phyloP scores from a whole-genome alignment of 352 stramenopile genomes.

The Pythium folliculosum region DNA sequence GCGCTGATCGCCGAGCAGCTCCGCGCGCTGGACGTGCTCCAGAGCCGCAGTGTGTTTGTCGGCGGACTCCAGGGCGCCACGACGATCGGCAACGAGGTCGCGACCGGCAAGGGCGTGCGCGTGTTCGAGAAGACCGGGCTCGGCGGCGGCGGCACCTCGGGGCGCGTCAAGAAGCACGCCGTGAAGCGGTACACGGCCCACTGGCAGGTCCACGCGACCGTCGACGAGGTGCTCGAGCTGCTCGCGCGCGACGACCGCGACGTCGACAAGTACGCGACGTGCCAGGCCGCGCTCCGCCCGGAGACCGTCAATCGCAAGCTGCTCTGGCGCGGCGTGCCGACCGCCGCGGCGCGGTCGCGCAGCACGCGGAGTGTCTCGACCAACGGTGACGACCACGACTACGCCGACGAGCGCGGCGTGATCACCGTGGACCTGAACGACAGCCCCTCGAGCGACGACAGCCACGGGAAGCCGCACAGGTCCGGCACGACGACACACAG shows the following conservation, averaged over 20 bases:
- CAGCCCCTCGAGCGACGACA: not conserved
- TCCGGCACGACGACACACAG: not conserved
- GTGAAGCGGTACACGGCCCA: slow-evolving; percentile 22
- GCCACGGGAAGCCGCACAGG: not conserved
- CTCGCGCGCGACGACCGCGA: slow-evolving; percentile 21
- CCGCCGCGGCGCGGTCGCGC: not conserved
- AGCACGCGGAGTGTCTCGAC: slow-evolving; percentile 5
- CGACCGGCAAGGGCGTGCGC: slow-evolving; percentile 16
- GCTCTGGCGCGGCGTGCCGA: slow-evolving; percentile 16
- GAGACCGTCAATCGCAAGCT: slow-evolving; percentile 29
- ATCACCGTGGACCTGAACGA: slow-evolving; percentile 12
- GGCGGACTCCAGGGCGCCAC: not conserved
- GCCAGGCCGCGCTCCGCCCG: slow-evolving; percentile 21
- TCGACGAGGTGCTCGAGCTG: slow-evolving; percentile 29
- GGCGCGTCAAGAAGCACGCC: slow-evolving; percentile 12
- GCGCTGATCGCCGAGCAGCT: slow-evolving; percentile 24
- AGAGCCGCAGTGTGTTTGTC: slow-evolving; percentile 13
- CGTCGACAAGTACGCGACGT: slow-evolving; percentile 13
- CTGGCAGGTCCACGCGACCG: slow-evolving; percentile 21
- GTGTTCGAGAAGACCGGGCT: slow-evolving; percentile 22
- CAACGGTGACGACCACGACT: not conserved
- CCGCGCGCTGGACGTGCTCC: slow-evolving; percentile 5
- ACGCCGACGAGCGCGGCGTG: slow-evolving; percentile 10
- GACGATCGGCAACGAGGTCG: slow-evolving; percentile 9
- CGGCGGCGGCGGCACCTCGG: slow-evolving; percentile 5